A percentile compares a stretch with the other conserved stretches of the same genome.
These are phyloP conservation scores for Irpex sp. DNA, from an alignment of 1,284 basidiomycete genomes.

Conservation along the genomic window DNA sequence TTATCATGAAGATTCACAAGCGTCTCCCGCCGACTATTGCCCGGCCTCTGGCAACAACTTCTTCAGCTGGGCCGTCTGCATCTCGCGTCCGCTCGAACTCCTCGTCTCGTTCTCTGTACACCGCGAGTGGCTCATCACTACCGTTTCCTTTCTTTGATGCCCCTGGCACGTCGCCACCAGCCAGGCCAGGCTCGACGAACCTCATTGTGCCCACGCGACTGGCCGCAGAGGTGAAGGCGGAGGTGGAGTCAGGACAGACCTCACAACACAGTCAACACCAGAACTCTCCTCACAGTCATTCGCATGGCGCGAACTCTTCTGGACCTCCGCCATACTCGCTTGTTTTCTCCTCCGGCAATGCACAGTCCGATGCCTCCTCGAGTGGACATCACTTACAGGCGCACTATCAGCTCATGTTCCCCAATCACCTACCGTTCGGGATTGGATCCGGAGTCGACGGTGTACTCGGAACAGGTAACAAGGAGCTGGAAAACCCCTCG, in stretches of 20 bases:
- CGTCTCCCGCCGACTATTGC: constrained; percentile 48
- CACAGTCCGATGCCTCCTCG: neutral
- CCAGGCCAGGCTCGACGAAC: constrained; percentile 36
- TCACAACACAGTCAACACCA: neutral
- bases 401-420: constrained; percentile 35
- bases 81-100: constrained; percentile 46
- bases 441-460: constrained; percentile 28
- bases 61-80: constrained; percentile 25
- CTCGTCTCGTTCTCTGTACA: constrained; percentile 40
- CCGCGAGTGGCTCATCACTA: constrained; percentile 24
- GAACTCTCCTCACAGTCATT: constrained; percentile 24
- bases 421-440: constrained; percentile 33
- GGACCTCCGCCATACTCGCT: constrained; percentile 36
- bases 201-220: constrained; percentile 41
- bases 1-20: constrained; percentile 54
- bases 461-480: constrained; percentile 15
- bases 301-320: constrained; percentile 12
- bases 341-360: constrained; percentile 38
- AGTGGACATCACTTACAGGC: constrained; percentile 15
- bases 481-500: neutral
- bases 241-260: constrained; percentile 34
- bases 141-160: constrained; percentile 48
- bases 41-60: constrained; percentile 20
- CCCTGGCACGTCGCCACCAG: constrained; percentile 26
- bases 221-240: constrained; percentile 41